Base-by-base conservation (phyloP, 1,284 basidiomycete species). In the Naganishia cerealis region DNA sequence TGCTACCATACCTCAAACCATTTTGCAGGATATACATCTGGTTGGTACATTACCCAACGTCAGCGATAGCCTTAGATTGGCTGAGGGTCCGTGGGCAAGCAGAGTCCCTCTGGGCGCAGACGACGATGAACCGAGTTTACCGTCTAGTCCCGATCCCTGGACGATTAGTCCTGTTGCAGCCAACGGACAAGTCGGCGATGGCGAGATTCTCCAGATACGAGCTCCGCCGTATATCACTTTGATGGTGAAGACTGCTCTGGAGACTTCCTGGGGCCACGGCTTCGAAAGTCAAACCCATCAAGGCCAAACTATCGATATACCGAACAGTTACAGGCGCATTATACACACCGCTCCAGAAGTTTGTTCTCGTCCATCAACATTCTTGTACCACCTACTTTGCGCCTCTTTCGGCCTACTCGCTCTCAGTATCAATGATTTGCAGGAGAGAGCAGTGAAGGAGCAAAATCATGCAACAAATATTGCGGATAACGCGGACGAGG, bases 161-260 rank as follows among this genome's bases (percentile, higher is more conserved):
- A 42, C 50, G 10, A 12, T 50, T n/a, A n/a, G 46, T 50, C 46
- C 46, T 0, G 46, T 50, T 6, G 9, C 46, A 50, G 46, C 21
- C 10, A 50, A 21, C n/a, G 50, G 38, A 7, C 16, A 24, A 16
- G 33, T n/a, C 2, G 12, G 13, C 9, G 12, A 36, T 10, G 8
- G 16, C 5, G 33, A 8, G 15, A 42, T 18, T 21, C 12, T 16
- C 38, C 52, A 18, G 6, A 63, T 63, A 26, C 18, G 50, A 43
- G 50, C 67, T 21, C 67, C 67, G 4, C 42, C 46, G 9, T 68
- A 68, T 43, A 65, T 68, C 61, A 63, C 67, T 33, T 65, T 53
- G 16, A 10, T 62, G 24, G 46, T 68, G 7, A 54, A 68, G 38
- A 39, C 53, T 33, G 59, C 61, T 0, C n/a, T 68, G 8, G 61